A percentile compares a stretch with the other conserved stretches of the same genome.
Evolutionary conservation across 2,329 filamentous ascomycete species (phyloP).

Genomic region (Cladosporium sp.): DNA sequence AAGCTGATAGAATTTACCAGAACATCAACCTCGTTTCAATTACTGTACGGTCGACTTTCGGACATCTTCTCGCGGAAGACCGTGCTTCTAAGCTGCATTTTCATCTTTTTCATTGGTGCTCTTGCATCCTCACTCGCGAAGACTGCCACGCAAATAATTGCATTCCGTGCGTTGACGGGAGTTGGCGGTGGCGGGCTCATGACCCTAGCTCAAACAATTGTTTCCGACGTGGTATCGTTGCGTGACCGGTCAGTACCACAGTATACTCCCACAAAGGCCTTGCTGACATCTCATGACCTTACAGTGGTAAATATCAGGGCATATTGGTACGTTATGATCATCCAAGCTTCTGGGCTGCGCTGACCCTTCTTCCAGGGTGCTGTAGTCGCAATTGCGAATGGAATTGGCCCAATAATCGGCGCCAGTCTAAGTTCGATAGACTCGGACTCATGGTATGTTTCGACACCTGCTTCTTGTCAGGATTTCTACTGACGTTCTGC

Average conservation of each 20-base stretch:
- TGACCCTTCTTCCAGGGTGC: slow-evolving; percentile 35
- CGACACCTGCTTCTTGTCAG: background rate
- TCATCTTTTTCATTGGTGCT: slow-evolving; percentile 42
- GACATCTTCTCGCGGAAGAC: slow-evolving; percentile 46
- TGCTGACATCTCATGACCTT: background rate
- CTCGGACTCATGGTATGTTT: slow-evolving; percentile 8
- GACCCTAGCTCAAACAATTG: slow-evolving; percentile 28
- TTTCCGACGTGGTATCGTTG: slow-evolving; percentile 26
- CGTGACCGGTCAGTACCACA: slow-evolving; percentile 10
- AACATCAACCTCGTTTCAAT: slow-evolving; percentile 42
- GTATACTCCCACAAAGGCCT: background rate
- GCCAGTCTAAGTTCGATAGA: slow-evolving; percentile 40
- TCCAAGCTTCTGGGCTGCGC: slow-evolving; percentile 16
- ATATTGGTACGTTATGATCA: slow-evolving; percentile 15
- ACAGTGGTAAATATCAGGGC: slow-evolving; percentile 26
- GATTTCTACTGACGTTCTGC: slow-evolving; percentile 19
- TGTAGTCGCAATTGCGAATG: slow-evolving; percentile 51
- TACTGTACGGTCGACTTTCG: slow-evolving; percentile 42
- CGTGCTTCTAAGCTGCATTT: slow-evolving; percentile 29
- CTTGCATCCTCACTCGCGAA: slow-evolving; percentile 41
- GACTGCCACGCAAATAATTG: slow-evolving; percentile 36
- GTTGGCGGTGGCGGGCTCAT: slow-evolving; percentile 22
- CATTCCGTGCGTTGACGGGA: slow-evolving; percentile 22
- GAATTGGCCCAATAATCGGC: slow-evolving; percentile 52
- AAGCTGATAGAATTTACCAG: too few relatives aligned